Evolutionary conservation across 2,329 filamentous ascomycete species (phyloP), one percentile per base, ranked within the genome.

Genomic region (Elsinoe ampelina): DNA sequence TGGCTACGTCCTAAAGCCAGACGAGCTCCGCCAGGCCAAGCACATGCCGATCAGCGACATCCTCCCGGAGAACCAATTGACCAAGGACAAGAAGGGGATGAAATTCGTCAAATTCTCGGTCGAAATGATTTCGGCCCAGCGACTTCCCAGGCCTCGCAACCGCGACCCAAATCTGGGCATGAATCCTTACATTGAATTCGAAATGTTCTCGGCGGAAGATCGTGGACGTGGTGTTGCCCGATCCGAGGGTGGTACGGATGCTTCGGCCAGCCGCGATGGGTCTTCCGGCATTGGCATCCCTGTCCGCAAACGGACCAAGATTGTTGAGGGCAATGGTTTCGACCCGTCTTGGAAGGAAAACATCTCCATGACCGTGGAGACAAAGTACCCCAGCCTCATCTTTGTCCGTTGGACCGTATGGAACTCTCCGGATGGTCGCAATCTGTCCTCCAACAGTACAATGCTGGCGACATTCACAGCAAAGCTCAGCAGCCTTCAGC

Each of bases 331-430:
- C 69, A 97, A 98, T 68, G 92, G 91, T 20, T 97, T 95, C 74
- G 95, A 95, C 68, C 93, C 93, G 1, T 78, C 85, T 57, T 98
- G 95, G 71, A 83, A 91, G 63, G 83, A 89, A 63, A 80, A 81
- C 58, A 87, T 92, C 72, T 82, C 82, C 60, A 86, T 96, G 71
- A 85, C 83, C 57, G 78, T 96, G 20, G 89, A 89, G 48, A 97
- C 93, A n/a, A 95, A 95, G 67, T 91, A 92, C 67, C 91, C 92
- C 0, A 89, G 93, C 64, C 78, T 98, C 30, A 86, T 97, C 58
- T 97, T 97, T 70, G 84, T 98, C 54, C 87, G 90, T 45, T 95
- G 89, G 82, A 91, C 86, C 20, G 89, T 97, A 57, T 92, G 88
- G 79, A 87, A 93, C 63, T 91, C 90, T 1, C 78, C 82, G 58